Evolutionary conservation across 176 grass and related monocot genomes (phyloP), one percentile per base, ranked within the genome.

Genomic region (Musa troglodytarum): DNA sequence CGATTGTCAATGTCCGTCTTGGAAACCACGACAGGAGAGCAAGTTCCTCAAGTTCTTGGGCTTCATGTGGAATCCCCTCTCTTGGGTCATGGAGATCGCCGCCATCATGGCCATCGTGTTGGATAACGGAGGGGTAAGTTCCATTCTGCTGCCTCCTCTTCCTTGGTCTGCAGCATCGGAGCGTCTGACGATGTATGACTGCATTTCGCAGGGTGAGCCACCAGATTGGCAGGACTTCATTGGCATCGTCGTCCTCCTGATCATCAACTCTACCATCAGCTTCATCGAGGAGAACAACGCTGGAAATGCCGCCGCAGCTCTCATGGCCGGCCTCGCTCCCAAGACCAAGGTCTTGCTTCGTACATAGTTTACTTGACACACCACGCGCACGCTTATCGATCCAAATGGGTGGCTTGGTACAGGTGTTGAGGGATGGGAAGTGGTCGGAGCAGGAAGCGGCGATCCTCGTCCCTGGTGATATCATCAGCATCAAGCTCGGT

Each of bases 221-320:
- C 89, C 89, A 1, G 93, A 96, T 72, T 96, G 93, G 89, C 93
- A 96, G 71, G 93, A 96, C 79, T 96, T 96, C 76, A 85, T 89
- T 64, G 93, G 93, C 2, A 92, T 96, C 51, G 74, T 88, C 54
- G 87, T 88, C n/a, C 93, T 96, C 23, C 87, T 96, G 19, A 29
- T 96, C 79, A 92, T 96, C 79, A 96, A 96, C 89, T 96, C 93
- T 49, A 96, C 93, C 69, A 96, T 96, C 79, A 90, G 87, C 43
- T 96, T 96, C 87, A 90, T 96, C 59, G 93, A 96, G 89, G 93
- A 96, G 89, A 96, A 92, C 89, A 96, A 86, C 53, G 93, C 93
- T 0, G 93, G 93, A 0, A 96, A 96, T 64, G 89, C 93, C 1
- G 93, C 93, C 0, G 93, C 89, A 0, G 93, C 93, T 1, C 93